These are phyloP conservation scores for Xylariaceae sp. DNA, from an alignment of 2,329 filamentous ascomycete genomes.

Conservation along the genomic window DNA sequence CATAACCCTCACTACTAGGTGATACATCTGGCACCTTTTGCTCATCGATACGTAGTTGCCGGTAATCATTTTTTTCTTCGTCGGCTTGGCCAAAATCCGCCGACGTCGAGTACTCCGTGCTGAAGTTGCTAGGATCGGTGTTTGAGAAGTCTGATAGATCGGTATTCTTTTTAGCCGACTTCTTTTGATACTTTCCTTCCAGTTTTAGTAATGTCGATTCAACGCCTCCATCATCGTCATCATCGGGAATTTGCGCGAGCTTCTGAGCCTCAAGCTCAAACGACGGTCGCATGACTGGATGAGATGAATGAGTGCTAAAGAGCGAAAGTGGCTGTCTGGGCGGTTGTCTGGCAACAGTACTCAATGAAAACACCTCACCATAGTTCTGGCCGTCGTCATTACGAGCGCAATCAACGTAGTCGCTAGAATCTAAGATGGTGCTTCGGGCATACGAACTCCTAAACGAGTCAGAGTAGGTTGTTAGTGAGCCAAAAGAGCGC, in stretches of 20 bases:
- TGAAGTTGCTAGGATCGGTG: slow-evolving; percentile 21
- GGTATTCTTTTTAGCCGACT: slow-evolving; percentile 38
- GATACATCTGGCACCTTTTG: slow-evolving; percentile 35
- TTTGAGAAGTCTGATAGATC: slow-evolving; percentile 30
- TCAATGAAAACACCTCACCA: slow-evolving; percentile 51
- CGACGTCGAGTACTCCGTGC: slow-evolving; percentile 16
- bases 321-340: slow-evolving; percentile 47
- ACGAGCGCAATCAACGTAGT: slow-evolving; percentile 42
- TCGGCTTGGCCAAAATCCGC: slow-evolving; percentile 27
- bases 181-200: slow-evolving; percentile 75
- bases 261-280: slow-evolving; percentile 87
- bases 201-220: slow-evolving; percentile 90
- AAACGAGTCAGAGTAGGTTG: slow-evolving; percentile 56
- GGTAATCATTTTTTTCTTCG: slow-evolving; percentile 43
- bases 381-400: slow-evolving; percentile 40
- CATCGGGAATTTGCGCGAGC: slow-evolving; percentile 82
- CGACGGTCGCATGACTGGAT: slow-evolving; percentile 62
- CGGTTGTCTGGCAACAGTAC: slow-evolving; percentile 49
- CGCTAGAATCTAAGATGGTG: slow-evolving; percentile 35
- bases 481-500: slow-evolving; percentile 54
- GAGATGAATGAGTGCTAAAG: slow-evolving; percentile 58
- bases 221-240: slow-evolving; percentile 77
- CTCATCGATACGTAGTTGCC: slow-evolving; percentile 42
- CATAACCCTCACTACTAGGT: slow-evolving; percentile 25
- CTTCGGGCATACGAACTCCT: slow-evolving; percentile 52